Conservation (phyloP, 106 monocot genomes). For the Alisma plantagoaquatica region DNA sequence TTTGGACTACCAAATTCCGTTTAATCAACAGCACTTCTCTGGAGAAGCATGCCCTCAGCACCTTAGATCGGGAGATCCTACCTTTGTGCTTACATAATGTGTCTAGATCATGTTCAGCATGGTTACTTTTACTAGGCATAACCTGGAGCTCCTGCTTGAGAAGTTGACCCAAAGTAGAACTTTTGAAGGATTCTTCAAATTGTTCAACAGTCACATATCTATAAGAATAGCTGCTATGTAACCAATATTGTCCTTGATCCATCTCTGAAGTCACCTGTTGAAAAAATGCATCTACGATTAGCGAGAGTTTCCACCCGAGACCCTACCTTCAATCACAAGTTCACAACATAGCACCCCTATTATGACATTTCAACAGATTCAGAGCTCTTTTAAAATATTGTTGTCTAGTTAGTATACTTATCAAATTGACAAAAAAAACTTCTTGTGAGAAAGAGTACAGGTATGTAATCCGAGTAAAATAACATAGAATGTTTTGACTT, state of each 20-base stretch:
- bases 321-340: no score
- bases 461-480: no score
- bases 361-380: no score
- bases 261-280: constrained; percentile 45
- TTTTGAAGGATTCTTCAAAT: constrained; percentile 36
- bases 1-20: constrained; percentile 51
- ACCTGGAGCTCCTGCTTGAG: constrained; percentile 14
- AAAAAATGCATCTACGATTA: no score
- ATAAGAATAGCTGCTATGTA: constrained; percentile 17
- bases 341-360: no score
- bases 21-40: constrained; percentile 49
- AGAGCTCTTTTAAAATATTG: no score
- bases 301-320: no score
- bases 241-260: constrained; percentile 77
- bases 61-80: constrained; percentile 36
- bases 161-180: constrained; percentile 16
- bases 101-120: not conserved
- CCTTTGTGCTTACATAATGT: not conserved
- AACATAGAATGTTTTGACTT: no score
- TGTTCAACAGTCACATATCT: constrained; percentile 31
- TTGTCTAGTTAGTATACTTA: no score
- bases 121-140: not conserved
- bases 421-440: no score
- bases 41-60: constrained; percentile 64
- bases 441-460: no score